Percentiles rank a stretch among this genome's conserved stretches.
Evolutionary conservation across 2,329 filamentous ascomycete genomes (phyloP).

Genomic region (Neocatenulostroma microsporum): DNA sequence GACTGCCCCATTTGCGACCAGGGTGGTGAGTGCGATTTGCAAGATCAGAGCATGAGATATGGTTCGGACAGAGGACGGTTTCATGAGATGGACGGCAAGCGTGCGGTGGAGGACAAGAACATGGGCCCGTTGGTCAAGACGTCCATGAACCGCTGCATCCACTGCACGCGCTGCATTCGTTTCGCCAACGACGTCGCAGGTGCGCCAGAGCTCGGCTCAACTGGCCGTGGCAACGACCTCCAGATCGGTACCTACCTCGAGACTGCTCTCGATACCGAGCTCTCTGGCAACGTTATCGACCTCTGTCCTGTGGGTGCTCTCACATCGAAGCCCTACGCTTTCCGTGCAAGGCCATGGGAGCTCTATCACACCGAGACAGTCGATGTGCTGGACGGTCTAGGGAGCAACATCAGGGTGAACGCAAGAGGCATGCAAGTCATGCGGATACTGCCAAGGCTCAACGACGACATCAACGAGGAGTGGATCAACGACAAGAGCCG

Average conservation of each 20-base stretch:
- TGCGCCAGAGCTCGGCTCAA: slow-evolving; percentile 88
- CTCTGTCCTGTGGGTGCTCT: slow-evolving; percentile 95
- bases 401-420: slow-evolving; percentile 91
- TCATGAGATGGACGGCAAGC: slow-evolving; percentile 91
- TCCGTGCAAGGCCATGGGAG: slow-evolving; percentile 95
- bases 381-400: slow-evolving; percentile 85
- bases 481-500: slow-evolving; percentile 99
- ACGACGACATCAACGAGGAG: slow-evolving; percentile 98
- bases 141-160: slow-evolving; percentile 99
- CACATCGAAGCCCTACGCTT: slow-evolving; percentile 95
- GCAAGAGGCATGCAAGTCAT: slow-evolving; percentile 92
- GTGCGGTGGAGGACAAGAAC: slow-evolving; percentile 98
- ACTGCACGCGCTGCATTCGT: slow-evolving; percentile 95
- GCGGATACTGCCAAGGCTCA: slow-evolving; percentile 84
- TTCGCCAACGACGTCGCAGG: slow-evolving; percentile 97
- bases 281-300: slow-evolving; percentile 97
- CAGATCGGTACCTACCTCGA: slow-evolving; percentile 98
- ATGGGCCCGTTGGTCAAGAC: slow-evolving; percentile 98
- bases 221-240: slow-evolving; percentile 90
- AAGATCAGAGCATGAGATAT: slow-evolving; percentile 99
- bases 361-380: slow-evolving; percentile 93
- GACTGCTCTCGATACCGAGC: slow-evolving; percentile 82
- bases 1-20: slow-evolving; percentile 98
- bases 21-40: slow-evolving; percentile 96
- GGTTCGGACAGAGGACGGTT: slow-evolving; percentile 93